phyloP scores from a whole-genome alignment of 345 rosid species.

The Acer negundo region DNA sequence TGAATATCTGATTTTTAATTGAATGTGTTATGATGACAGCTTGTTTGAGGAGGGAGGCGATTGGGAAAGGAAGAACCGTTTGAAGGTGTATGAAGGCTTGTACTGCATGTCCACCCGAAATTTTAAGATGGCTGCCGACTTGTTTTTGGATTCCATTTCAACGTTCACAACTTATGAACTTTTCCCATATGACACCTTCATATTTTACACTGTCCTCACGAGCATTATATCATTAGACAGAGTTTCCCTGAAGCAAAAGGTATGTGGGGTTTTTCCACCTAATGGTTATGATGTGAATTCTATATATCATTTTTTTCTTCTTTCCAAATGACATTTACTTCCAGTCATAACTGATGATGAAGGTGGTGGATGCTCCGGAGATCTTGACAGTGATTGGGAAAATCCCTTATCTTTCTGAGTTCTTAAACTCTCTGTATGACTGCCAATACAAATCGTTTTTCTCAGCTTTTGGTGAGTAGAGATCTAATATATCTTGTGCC shows the following conservation, averaged over 20 bases:
- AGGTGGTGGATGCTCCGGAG: slow-evolving; percentile 99
- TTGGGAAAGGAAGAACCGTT: slow-evolving; percentile 98
- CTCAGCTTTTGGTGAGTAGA: slow-evolving; percentile 83
- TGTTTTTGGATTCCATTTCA: slow-evolving; percentile 95
- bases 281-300: slow-evolving; percentile 10
- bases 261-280: slow-evolving; percentile 27
- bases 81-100: slow-evolving; percentile 97
- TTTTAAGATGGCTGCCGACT: slow-evolving; percentile 84
- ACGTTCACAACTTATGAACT: slow-evolving; percentile 98
- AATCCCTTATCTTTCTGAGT: slow-evolving; percentile 83
- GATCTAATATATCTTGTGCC: background rate
- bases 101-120: slow-evolving; percentile 88
- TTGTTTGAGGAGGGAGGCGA: slow-evolving; percentile 99
- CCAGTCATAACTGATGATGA: slow-evolving; percentile 25
- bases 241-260: slow-evolving; percentile 98
- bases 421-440: slow-evolving; percentile 87
- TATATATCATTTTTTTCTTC: background rate
- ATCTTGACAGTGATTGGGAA: slow-evolving; percentile 96
- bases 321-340: background rate
- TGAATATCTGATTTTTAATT: slow-evolving; percentile 8
- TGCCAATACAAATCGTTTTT: slow-evolving; percentile 93
- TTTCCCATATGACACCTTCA: slow-evolving; percentile 92
- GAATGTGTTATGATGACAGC: slow-evolving; percentile 39
- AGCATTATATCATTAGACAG: slow-evolving; percentile 95
- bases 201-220: slow-evolving; percentile 93